Evolutionary conservation across 192 early-diverging fungal species (phyloP), one percentile per base, ranked within the genome.

Genomic region (Backusella tuberculispora): DNA sequence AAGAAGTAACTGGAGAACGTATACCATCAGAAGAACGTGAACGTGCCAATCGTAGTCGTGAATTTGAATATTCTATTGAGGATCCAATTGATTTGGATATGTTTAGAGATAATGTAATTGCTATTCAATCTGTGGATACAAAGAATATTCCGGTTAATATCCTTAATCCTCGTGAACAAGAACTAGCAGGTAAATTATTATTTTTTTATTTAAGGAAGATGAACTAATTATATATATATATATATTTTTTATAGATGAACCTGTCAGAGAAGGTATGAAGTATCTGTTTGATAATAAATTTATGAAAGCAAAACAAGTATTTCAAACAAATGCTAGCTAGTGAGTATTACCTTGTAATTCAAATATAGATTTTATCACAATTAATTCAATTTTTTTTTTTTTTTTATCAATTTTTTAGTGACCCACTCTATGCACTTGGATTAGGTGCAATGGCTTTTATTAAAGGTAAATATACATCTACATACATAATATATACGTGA

Each of bases 221-320:
- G n/a, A n/a, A n/a, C n/a, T n/a, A n/a, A n/a, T n/a, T n/a, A n/a
- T n/a, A n/a, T n/a, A n/a, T n/a, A n/a, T n/a, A n/a, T n/a, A n/a
- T n/a, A n/a, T n/a, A n/a, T n/a, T n/a, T n/a, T n/a, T n/a, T n/a
- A n/a, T n/a, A 81, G 80, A 81, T 72, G 68, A 76, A 13, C 69
- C 66, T 47, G 71, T 81, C 15, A 38, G 40, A 7, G 69, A 74
- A 21, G 80, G 76, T 12, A 81, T 81, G 68, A 50, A 80, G 29
- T 78, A 78, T 40, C 84, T 88, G 40, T 86, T 88, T 70, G 83
- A 86, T 48, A 88, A 88, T 76, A 65, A 84, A 60, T 88, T 86
- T 65, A 71, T 81, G 46, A 78, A 84, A 21, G 85, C 87, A 45
- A 83, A 88, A 40, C 76, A 76, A 65, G 76, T 84, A 50, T 88